Percentiles rank a stretch among this genome's conserved stretches.
Evolutionary conservation across 768 basidiomycete species (phyloP).

Genomic region (Auricularia sp.): DNA sequence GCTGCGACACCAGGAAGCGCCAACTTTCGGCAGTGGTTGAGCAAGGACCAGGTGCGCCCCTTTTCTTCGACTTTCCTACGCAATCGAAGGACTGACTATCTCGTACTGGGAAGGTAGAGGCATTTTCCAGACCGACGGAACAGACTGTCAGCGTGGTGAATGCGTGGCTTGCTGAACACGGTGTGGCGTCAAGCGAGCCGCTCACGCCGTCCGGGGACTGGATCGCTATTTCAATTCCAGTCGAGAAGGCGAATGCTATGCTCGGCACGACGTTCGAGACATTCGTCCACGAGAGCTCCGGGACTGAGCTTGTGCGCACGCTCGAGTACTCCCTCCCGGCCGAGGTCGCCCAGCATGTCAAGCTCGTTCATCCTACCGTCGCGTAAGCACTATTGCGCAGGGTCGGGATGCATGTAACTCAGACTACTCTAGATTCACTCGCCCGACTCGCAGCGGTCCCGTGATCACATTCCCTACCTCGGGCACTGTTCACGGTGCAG

Average conservation of each 20-base stretch:
- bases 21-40: background rate
- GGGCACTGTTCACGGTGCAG: conserved; percentile 5
- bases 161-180: background rate
- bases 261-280: background rate
- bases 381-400: background rate
- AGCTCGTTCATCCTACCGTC: conserved; percentile 3
- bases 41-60: background rate
- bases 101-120: background rate
- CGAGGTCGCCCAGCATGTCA: background rate
- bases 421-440: background rate
- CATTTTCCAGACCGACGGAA: background rate
- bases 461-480: conserved; percentile 25
- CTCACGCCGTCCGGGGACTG: background rate
- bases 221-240: background rate
- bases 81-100: too few relatives aligned
- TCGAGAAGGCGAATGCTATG: background rate
- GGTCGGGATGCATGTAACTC: background rate
- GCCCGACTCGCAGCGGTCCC: background rate
- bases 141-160: background rate
- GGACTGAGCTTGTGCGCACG: conserved; percentile 1
- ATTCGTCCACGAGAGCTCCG: background rate
- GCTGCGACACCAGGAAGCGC: background rate
- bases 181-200: background rate
- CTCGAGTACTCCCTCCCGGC: conserved; percentile 2
- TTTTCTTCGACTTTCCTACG: too few relatives aligned